phyloP scores from a whole-genome alignment of 495 filamentous ascomycete genomes.

The Extremus antarcticus region DNA sequence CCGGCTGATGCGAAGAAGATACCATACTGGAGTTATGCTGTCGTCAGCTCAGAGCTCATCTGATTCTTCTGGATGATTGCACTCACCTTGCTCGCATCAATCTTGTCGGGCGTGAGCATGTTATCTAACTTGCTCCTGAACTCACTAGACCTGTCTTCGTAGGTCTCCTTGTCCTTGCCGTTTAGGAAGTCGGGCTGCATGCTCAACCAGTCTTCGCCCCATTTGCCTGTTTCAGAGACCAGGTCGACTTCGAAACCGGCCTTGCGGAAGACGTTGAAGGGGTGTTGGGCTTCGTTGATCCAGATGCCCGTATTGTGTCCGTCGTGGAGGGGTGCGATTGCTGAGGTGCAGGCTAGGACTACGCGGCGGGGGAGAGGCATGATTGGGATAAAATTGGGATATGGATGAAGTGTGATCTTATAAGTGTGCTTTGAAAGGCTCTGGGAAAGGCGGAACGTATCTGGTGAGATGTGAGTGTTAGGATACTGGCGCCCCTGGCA shows the following conservation, averaged over 20 bases:
- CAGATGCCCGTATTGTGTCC: too few relatives aligned
- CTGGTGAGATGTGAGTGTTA: too few relatives aligned
- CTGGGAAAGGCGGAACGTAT: too few relatives aligned
- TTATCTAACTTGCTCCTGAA: not conserved
- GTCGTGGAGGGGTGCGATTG: too few relatives aligned
- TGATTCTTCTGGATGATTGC: not conserved
- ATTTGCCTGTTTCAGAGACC: constrained; percentile 39
- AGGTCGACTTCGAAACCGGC: constrained; percentile 43
- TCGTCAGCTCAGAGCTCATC: too few relatives aligned
- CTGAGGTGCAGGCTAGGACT: too few relatives aligned
- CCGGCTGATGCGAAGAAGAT: constrained; percentile 39
- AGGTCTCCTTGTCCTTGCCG: constrained; percentile 18
- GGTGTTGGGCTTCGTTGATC: constrained; percentile 43
- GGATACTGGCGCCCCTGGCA: too few relatives aligned
- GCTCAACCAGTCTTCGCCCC: constrained; percentile 37
- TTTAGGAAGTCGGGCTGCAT: constrained; percentile 34
- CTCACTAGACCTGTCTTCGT: not conserved
- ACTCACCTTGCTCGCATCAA: not conserved
- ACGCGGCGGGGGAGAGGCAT: too few relatives aligned
- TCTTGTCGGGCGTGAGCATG: not conserved
- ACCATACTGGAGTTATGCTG: constrained; percentile 22
- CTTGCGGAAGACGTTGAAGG: constrained; percentile 34
- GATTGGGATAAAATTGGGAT: too few relatives aligned
- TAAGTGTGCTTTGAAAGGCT: too few relatives aligned
- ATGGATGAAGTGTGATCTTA: too few relatives aligned